phyloP scores from a whole-genome alignment of 1,284 basidiomycete genomes.

The Vanrija pseudolonga region DNA sequence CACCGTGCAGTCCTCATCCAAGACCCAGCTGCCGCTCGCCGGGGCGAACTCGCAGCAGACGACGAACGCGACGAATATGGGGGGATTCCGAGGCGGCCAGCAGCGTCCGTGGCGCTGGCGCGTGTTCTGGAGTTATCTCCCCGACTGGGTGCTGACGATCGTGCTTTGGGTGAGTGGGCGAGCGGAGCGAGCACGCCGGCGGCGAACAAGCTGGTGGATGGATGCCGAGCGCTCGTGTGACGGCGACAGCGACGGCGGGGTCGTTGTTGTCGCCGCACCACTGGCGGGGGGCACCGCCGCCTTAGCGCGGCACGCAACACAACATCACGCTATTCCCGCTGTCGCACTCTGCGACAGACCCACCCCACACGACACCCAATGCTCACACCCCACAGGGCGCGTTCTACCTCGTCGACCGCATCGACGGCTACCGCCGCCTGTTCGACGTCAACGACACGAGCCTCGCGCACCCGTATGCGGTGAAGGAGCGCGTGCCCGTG shows the following conservation, averaged over 20 bases:
- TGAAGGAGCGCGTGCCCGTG: constrained; percentile 80
- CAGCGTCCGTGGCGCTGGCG: constrained; percentile 2
- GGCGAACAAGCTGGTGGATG: too few species aligned
- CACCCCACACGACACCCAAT: too few species aligned
- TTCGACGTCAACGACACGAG: constrained; percentile 79
- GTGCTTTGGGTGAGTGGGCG: constrained; percentile 38
- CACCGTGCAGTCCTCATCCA: too few species aligned
- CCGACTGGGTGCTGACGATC: constrained; percentile 48
- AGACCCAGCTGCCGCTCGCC: too few species aligned
- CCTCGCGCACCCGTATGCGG: constrained; percentile 64
- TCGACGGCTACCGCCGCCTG: constrained; percentile 75
- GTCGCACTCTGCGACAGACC: too few species aligned
- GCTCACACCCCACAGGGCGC: constrained; percentile 44
- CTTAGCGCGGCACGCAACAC: not conserved
- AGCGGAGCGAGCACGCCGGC: not conserved
- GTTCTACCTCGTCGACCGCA: constrained; percentile 69
- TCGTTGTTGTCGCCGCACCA: too few species aligned
- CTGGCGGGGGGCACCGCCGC: too few species aligned
- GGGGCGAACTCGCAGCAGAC: too few species aligned
- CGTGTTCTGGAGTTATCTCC: constrained; percentile 42
- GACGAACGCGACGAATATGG: too few species aligned
- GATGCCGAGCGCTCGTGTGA: not conserved
- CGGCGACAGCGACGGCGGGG: not conserved
- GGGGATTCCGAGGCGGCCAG: too few species aligned
- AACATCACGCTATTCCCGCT: too few species aligned